These are phyloP conservation scores for Pichia thaimueangensis DNA, from an alignment of 805 yeast genomes.

Conservation along the genomic window DNA sequence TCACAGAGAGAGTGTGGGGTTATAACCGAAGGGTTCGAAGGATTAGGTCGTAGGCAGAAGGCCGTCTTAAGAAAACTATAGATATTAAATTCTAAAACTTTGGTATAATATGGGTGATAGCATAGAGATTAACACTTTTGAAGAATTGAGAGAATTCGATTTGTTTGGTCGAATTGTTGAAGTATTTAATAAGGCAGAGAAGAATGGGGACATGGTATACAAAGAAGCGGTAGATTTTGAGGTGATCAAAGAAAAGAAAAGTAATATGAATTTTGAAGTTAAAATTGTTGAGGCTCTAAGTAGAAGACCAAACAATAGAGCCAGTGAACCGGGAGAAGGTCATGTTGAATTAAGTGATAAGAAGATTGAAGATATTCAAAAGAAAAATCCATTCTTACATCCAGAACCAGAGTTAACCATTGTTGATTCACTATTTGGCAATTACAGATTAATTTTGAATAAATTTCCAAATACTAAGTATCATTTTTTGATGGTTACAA, in stretches of 20 bases:
- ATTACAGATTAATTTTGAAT: constrained; percentile 66
- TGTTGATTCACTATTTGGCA: constrained; percentile 42
- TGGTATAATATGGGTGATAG: neutral
- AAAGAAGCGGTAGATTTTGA: constrained; percentile 17
- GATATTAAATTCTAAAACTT: too few relatives aligned
- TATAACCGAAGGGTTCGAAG: too few relatives aligned
- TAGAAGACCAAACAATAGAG: constrained; percentile 32
- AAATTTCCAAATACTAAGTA: constrained; percentile 79
- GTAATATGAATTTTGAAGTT: constrained; percentile 26
- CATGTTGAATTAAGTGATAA: constrained; percentile 33
- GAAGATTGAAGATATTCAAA: constrained; percentile 26
- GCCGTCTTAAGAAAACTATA: too few relatives aligned
- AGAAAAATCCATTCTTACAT: constrained; percentile 65
- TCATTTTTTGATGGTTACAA: constrained; percentile 77
- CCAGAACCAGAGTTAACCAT: constrained; percentile 76
- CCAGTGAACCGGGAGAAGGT: constrained; percentile 25
- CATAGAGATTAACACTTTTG: constrained; percentile 13
- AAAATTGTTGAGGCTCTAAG: constrained; percentile 30
- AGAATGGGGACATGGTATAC: constrained; percentile 22
- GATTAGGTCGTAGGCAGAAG: too few relatives aligned
- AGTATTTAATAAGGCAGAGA: constrained; percentile 22
- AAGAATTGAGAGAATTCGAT: constrained; percentile 19
- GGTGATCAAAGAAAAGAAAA: constrained; percentile 18
- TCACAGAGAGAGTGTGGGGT: too few relatives aligned
- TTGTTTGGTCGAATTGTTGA: constrained; percentile 14